phyloP scores from a whole-genome alignment of 2,329 filamentous ascomycete genomes.

The Pestalotiopsis sp. region DNA sequence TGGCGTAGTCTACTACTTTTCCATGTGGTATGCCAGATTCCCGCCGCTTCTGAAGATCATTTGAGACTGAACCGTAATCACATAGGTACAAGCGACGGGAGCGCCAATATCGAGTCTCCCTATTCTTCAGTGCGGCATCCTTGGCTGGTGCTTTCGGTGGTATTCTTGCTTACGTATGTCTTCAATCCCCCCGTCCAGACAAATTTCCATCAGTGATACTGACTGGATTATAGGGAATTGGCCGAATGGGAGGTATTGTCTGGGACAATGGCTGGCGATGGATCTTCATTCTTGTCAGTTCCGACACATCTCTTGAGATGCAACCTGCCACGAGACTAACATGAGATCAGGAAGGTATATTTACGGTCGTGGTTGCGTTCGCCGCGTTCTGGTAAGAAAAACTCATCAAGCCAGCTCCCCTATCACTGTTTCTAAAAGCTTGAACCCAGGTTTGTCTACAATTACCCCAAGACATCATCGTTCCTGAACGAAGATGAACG shows the following conservation, averaged over 20 bases:
- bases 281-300: constrained; percentile 61
- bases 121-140: constrained; percentile 59
- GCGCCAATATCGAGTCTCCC: constrained; percentile 55
- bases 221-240: constrained; percentile 47
- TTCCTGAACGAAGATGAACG: constrained; percentile 60
- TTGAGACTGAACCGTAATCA: constrained; percentile 4
- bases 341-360: constrained; percentile 52
- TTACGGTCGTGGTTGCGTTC: constrained; percentile 53
- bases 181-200: not conserved
- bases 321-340: not conserved
- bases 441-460: constrained; percentile 57
- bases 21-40: constrained; percentile 47
- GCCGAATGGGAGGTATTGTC: constrained; percentile 53
- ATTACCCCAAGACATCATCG: constrained; percentile 62
- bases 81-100: constrained; percentile 58
- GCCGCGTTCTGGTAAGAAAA: constrained; percentile 44
- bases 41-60: not conserved
- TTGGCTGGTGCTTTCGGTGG: constrained; percentile 60
- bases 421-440: no score
- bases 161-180: constrained; percentile 53
- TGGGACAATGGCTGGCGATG: constrained; percentile 57
- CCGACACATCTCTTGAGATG: not conserved
- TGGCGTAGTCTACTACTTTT: constrained; percentile 52
- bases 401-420: no score
- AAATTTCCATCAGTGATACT: not conserved